A percentile compares a stretch with the other conserved stretches of the same genome.
Evolutionary conservation across 352 stramenopile genomes (phyloP).

Genomic region (Globisporangium camurandrum): DNA sequence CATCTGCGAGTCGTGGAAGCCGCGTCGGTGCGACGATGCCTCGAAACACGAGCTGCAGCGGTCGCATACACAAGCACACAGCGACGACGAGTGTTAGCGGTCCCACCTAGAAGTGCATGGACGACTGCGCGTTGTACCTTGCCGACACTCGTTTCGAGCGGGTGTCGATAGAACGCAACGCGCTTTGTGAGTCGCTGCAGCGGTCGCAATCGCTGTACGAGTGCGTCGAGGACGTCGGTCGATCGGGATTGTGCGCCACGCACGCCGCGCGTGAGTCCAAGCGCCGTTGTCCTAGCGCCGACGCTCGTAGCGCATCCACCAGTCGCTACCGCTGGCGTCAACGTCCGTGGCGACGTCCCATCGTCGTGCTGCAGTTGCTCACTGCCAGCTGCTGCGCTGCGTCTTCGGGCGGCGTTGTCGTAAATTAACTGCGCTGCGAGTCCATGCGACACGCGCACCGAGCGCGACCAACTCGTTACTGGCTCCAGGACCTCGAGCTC

Average conservation of each 20-base stretch:
- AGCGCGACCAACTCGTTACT: slow-evolving; percentile 3
- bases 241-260: not conserved
- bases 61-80: not conserved
- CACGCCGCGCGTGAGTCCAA: slow-evolving; percentile 1
- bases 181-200: not conserved
- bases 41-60: slow-evolving; percentile 40
- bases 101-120: not conserved
- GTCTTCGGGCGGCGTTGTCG: not conserved
- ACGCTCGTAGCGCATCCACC: not conserved
- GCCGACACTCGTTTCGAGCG: slow-evolving; percentile 28
- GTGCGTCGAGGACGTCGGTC: not conserved
- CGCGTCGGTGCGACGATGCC: slow-evolving; percentile 10
- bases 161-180: slow-evolving; percentile 8
- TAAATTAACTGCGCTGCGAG: not conserved
- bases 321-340: too few species aligned
- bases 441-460: not conserved
- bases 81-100: not conserved
- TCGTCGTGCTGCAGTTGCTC: not conserved
- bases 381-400: not conserved
- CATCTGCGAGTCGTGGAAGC: not conserved
- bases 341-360: too few species aligned
- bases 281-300: not conserved
- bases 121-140: slow-evolving; percentile 27
- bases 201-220: slow-evolving; percentile 1
- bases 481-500: slow-evolving; percentile 13